A percentile compares a stretch with the other conserved stretches of the same genome.
These are phyloP conservation scores for Aspergillus funiculosus DNA, from an alignment of 495 filamentous ascomycete species.

Conservation along the genomic window DNA sequence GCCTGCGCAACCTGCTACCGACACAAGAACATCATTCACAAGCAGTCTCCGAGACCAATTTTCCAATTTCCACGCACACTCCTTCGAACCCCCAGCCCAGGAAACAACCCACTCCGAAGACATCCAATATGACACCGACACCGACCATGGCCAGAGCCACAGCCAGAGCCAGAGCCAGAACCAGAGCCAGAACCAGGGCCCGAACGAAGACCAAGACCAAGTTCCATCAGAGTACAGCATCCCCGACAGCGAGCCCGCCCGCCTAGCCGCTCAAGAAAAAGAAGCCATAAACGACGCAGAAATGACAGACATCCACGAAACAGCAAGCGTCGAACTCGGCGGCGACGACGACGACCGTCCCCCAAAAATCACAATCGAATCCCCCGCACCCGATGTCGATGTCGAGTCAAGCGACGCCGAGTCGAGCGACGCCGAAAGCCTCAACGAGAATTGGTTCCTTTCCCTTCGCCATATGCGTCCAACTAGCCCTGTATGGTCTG, in stretches of 20 bases:
- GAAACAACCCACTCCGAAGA: constrained; percentile 6
- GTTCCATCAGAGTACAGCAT: constrained; percentile 4
- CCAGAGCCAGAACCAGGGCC: no score
- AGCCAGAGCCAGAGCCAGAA: no score
- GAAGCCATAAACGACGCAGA: constrained; percentile 12
- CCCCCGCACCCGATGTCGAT: background rate
- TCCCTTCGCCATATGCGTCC: constrained; percentile 29
- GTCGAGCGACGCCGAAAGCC: constrained; percentile 8
- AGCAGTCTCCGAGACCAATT: constrained; percentile 27
- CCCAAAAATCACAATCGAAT: background rate
- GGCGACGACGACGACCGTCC: constrained; percentile 13
- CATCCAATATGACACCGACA: background rate
- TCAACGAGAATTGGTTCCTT: constrained; percentile 33
- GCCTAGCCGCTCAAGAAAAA: background rate
- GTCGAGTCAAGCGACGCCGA: background rate
- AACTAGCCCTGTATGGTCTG: constrained; percentile 27
- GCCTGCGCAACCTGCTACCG: background rate
- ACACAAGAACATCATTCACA: constrained; percentile 23
- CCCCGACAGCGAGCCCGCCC: constrained; percentile 14
- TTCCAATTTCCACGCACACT: constrained; percentile 27
- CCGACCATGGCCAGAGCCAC: background rate
- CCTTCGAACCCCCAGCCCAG: constrained; percentile 16
- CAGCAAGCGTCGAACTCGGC: constrained; percentile 42
- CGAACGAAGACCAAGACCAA: background rate
- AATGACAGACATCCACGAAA: constrained; percentile 30